Base-by-base conservation (phyloP, 345 rosid genomes). In the Mallotus nudiflorus region DNA sequence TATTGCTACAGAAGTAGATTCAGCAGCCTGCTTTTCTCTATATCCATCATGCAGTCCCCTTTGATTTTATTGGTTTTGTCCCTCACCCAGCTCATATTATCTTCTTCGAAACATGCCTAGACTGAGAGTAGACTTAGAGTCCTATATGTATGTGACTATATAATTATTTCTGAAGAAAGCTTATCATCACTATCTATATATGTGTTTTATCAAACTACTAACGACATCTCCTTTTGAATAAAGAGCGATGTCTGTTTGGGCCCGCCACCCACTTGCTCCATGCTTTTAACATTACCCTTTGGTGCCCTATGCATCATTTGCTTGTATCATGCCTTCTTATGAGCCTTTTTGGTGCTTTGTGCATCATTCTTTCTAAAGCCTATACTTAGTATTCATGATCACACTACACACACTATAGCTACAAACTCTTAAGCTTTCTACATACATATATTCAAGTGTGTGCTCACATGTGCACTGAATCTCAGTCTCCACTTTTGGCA, bases 241-340 rank as follows among this genome's bases (percentile, higher is more conserved):
- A 45, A 29, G 37, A n/a, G 61, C 77, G 56, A n/a, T n/a, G n/a
- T n/a, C n/a, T 75, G 61, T 78, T 77, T 28, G 83, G 85, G 67
- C 85, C 87, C 87, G 74, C 85, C 85, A 72, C 65, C 67, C 86
- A 83, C 81, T 79, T 39, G 25, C 27, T 22, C 49, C 58, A 29
- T 50, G 69, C n/a, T n/a, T n/a, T n/a, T n/a, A n/a, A n/a, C 70
- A n/a, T n/a, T n/a, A n/a, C 61, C 70, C 63, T 27, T 25, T 35
- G 46, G 44, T 62, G 78, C 62, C 46, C 57, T 49, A 59, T n/a
- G 60, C 50, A 46, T 59, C 60, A 65, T 69, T 69, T 51, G 54
- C 65, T 69, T 56, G 10, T 54, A 72, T 70, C 69, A 70, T 74
- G 78, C 73, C 75, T 60, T 69, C 72, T 61, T 60, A 67, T 59